Percentiles rank a stretch among this genome's conserved stretches.
These are phyloP conservation scores for Pichia membranifaciens DNA, from an alignment of 805 yeast species.

Conservation along the genomic window DNA sequence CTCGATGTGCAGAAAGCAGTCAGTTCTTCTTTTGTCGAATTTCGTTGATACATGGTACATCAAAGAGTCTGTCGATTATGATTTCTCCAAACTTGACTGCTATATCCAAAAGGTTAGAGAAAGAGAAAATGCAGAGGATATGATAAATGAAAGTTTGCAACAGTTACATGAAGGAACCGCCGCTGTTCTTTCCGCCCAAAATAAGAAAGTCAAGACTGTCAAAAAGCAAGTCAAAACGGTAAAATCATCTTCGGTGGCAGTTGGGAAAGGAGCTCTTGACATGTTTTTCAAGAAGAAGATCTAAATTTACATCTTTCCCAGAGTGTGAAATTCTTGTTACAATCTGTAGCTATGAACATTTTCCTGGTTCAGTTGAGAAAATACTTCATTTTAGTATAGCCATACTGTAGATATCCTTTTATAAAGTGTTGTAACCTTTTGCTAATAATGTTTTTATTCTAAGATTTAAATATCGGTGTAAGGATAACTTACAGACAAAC, in stretches of 20 bases:
- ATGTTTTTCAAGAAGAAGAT: conserved; percentile 48
- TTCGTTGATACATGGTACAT: conserved; percentile 32
- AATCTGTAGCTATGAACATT: no score
- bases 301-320: neutral
- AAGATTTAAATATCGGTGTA: no score
- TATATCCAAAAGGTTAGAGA: conserved; percentile 18
- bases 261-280: conserved; percentile 61
- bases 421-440: no score
- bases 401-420: no score
- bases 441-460: no score
- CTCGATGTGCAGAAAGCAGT: conserved; percentile 29
- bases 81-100: conserved; percentile 16
- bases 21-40: conserved; percentile 45
- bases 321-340: no score
- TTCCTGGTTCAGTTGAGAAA: no score
- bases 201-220: conserved; percentile 20
- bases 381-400: no score
- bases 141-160: conserved; percentile 29
- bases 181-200: conserved; percentile 4
- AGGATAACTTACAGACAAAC: no score
- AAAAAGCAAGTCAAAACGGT: conserved; percentile 1
- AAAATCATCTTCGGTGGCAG: conserved; percentile 30
- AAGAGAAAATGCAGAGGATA: conserved; percentile 18
- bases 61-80: conserved; percentile 17
- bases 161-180: conserved; percentile 28